Evolutionary conservation across 345 rosid genomes (phyloP).

Genomic region (Pugionium cornutum): DNA sequence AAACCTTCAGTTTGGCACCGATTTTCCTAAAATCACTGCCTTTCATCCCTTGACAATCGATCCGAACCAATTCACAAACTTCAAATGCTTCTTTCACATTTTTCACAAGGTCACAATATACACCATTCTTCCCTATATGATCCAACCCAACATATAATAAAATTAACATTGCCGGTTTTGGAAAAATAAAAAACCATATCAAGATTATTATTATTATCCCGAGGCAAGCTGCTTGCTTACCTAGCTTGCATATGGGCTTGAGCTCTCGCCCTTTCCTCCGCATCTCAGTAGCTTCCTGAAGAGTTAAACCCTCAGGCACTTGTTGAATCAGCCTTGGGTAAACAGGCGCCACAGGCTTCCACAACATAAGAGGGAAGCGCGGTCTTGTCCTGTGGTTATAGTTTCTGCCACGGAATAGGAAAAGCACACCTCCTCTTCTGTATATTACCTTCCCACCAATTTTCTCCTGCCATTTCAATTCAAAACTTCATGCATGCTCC

Average conservation of each 20-base stretch:
- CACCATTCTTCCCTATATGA: conserved; percentile 80
- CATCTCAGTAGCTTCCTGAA: conserved; percentile 69
- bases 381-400: conserved; percentile 81
- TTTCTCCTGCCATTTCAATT: conserved; percentile 59
- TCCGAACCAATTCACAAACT: conserved; percentile 82
- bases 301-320: conserved; percentile 71
- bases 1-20: conserved; percentile 92
- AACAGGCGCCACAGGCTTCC: conserved; percentile 82
- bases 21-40: conserved; percentile 78
- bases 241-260: conserved; percentile 77
- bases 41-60: conserved; percentile 76
- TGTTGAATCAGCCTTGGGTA: conserved; percentile 75
- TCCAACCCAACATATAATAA: neutral
- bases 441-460: conserved; percentile 88
- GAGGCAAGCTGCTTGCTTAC: conserved; percentile 40
- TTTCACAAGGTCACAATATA: conserved; percentile 62
- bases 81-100: conserved; percentile 87
- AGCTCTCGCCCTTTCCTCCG: conserved; percentile 76
- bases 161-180: neutral
- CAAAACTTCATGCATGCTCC: conserved; percentile 9
- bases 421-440: conserved; percentile 72
- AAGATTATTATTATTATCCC: neutral
- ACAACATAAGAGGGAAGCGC: conserved; percentile 86
- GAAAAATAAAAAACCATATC: neutral
- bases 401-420: conserved; percentile 88